Evolutionary conservation across 2,329 filamentous ascomycete species (phyloP), one percentile per base, ranked within the genome.

Genomic region (Stagonosporopsis chrysanthemi): DNA sequence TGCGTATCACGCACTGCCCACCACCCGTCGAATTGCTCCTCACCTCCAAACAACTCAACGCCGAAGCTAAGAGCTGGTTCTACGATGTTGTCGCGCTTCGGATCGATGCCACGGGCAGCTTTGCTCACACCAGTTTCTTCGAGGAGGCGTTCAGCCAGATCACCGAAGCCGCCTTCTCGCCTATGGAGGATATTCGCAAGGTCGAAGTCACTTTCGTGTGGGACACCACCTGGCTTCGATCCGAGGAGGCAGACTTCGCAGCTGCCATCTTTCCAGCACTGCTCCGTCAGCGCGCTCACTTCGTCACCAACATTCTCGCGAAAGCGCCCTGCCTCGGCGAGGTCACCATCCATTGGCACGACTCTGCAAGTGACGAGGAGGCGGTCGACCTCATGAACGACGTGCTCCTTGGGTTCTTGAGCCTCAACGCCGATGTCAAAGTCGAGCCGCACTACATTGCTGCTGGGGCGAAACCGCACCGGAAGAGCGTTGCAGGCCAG

Each of bases 161-260:
- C 50, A 60, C 64, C 17, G 64, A 67, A 3, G 68, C 72, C 17
- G 63, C 65, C 6, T 74, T 72, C 61, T 74, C 72, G 1, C 72
- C 73, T 6, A 66, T 75, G 58, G 64, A 75, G 41, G 66, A 70
- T n/a, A 70, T 75, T 45, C 71, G 69, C 39, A 71, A 68, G 38
- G 69, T 69, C 15, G 58, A 75, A 35, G 55, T 75, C 7, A 65
- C 52, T 0, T 72, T 76, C 36, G 68, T 69, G 29, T 76, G 72
- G 72, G 73, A 76, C 50, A 68, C 68, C 0, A 66, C 65, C 7
- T 76, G 72, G 72, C 58, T 75, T 17, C 67, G 69, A 2, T 56
- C 63, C 1, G 61, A 68, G 12, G 38, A 36, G 1, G 62, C 55
- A 8, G 66, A 57, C 31, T 58, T 40, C 24, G 62, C 61, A 14